phyloP scores from a whole-genome alignment of 2,329 filamentous ascomycete genomes.

The Monilinia laxa region DNA sequence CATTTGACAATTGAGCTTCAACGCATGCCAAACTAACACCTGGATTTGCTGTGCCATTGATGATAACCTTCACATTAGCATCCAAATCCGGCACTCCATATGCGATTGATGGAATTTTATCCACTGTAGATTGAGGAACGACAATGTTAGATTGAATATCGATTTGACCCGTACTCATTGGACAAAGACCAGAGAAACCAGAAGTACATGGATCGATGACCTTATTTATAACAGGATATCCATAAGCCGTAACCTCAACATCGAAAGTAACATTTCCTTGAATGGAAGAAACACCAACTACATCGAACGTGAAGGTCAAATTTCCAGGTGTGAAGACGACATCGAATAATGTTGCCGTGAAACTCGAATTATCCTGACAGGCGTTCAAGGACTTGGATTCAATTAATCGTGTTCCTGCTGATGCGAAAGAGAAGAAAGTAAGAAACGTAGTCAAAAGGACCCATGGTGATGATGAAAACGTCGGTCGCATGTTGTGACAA shows the following conservation, averaged over 20 bases:
- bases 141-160: conserved; percentile 70
- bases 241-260: conserved; percentile 76
- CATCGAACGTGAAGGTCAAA: conserved; percentile 67
- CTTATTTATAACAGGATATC: conserved; percentile 67
- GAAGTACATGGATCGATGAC: conserved; percentile 73
- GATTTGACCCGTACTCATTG: conserved; percentile 84
- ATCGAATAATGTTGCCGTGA: conserved; percentile 86
- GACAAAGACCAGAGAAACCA: conserved; percentile 73
- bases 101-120: conserved; percentile 74
- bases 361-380: conserved; percentile 80
- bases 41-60: conserved; percentile 63
- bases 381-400: conserved; percentile 80
- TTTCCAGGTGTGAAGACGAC: conserved; percentile 78
- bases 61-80: conserved; percentile 76
- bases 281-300: conserved; percentile 81
- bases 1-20: conserved; percentile 84
- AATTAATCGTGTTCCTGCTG: conserved; percentile 46
- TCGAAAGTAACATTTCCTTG: conserved; percentile 79
- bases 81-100: conserved; percentile 91
- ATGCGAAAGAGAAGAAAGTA: conserved; percentile 34
- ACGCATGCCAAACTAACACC: conserved; percentile 75
- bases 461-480: conserved; percentile 35
- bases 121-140: conserved; percentile 56
- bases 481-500: conserved; percentile 34
- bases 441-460: conserved; percentile 36